Evolutionary conservation across 495 filamentous ascomycete genomes (phyloP).

Genomic region (Aspergillus homomorphus): DNA sequence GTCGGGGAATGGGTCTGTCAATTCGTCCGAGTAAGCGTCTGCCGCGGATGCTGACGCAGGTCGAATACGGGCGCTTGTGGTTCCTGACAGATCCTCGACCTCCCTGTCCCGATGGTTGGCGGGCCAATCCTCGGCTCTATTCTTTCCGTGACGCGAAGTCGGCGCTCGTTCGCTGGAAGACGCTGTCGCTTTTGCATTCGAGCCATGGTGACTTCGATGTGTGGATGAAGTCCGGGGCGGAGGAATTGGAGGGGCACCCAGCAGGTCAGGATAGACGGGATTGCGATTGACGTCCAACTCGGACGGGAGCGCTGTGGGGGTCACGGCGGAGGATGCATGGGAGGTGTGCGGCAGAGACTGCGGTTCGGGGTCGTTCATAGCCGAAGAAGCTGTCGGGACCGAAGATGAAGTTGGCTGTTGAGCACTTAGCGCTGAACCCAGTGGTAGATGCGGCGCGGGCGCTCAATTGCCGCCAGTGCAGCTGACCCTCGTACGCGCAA

Average conservation of each 20-base stretch:
- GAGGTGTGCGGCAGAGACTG: constrained; percentile 35
- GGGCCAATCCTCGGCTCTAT: constrained; percentile 32
- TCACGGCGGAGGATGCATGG: constrained; percentile 32
- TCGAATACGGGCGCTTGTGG: constrained; percentile 13
- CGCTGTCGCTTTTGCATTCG: constrained; percentile 21
- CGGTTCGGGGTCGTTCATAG: constrained; percentile 44
- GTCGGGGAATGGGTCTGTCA: constrained; percentile 26
- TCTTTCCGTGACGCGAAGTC: constrained; percentile 36
- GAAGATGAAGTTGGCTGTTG: constrained; percentile 29
- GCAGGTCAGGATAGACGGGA: constrained; percentile 36
- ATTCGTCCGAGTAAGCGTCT: constrained; percentile 18
- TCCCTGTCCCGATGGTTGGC: constrained; percentile 35
- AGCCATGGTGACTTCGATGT: constrained; percentile 38
- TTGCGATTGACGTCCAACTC: constrained; percentile 34
- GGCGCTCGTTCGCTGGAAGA: constrained; percentile 28
- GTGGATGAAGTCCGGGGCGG: constrained; percentile 46
- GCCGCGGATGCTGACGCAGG: constrained; percentile 14
- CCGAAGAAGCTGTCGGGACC: constrained; percentile 38
- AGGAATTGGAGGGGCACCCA: constrained; percentile 40
- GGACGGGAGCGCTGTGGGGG: constrained; percentile 27
- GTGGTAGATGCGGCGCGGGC: neutral
- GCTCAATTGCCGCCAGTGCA: neutral
- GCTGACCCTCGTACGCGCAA: neutral
- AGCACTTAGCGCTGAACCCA: constrained; percentile 25
- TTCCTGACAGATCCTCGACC: constrained; percentile 27